phyloP scores from a whole-genome alignment of 306 rosid species.

The Castanea mollissima region DNA sequence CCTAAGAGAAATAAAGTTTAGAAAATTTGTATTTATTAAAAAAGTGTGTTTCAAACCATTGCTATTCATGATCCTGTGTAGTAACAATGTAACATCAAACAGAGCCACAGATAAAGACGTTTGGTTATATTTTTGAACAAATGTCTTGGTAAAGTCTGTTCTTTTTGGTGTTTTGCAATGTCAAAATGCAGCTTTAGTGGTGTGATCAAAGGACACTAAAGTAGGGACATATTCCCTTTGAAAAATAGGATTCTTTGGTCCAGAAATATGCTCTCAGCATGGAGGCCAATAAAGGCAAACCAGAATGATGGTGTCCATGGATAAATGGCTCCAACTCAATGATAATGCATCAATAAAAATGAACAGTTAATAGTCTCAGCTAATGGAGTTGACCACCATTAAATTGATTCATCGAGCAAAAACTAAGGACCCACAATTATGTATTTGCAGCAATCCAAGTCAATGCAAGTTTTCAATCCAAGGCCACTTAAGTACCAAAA shows the following conservation, averaged over 20 bases:
- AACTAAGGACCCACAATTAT: constrained; percentile 30
- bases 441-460: constrained; percentile 40
- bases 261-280: constrained; percentile 41
- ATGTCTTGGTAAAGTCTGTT: neutral
- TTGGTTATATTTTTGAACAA: neutral
- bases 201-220: constrained; percentile 35
- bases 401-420: constrained; percentile 24
- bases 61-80: neutral
- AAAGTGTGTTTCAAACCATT: too few relatives aligned
- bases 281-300: constrained; percentile 44
- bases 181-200: constrained; percentile 33
- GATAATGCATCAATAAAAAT: constrained; percentile 29
- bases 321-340: constrained; percentile 29
- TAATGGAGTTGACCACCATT: constrained; percentile 48
- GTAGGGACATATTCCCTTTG: constrained; percentile 32
- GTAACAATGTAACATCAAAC: neutral
- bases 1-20: too few relatives aligned
- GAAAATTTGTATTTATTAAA: too few relatives aligned
- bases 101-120: neutral
- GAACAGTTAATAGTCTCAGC: constrained; percentile 25
- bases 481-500: constrained; percentile 29
- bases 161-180: constrained; percentile 2
- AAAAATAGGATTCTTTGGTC: constrained; percentile 44
- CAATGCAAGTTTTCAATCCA: constrained; percentile 44
- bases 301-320: constrained; percentile 49